Evolutionary conservation across 495 filamentous ascomycete genomes (phyloP), one percentile per base, ranked within the genome.

Genomic region (Penicillium alfredii): DNA sequence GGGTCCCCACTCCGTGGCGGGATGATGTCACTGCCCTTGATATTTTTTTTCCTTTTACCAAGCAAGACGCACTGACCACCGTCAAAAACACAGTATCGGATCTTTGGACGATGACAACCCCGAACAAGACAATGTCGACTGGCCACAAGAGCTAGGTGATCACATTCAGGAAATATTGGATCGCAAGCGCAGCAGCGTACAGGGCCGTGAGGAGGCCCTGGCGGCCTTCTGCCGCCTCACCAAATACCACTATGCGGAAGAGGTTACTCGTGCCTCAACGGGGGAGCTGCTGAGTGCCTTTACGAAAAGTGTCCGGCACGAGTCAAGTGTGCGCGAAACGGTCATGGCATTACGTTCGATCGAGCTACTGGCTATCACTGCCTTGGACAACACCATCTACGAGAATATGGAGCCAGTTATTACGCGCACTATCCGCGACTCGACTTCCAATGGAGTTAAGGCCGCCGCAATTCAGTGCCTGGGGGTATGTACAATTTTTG

Each of bases 121-220:
- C 13, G 78, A 77, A 18, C 60, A 74, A 24, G 64, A 74, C 9
- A 61, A 76, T 36, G 64, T 63, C 19, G 66, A 69, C 18, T 87
- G 84, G 82, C 71, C 74, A 15, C 69, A 81, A 12, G 79, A 80
- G 38, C 67, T 95, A 1, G 66, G 61, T 9, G 77, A 83, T 47
- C 74, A 78, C n/a, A 78, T 95, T 31, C 70, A 83, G 35, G 85
- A 90, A 51, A 80, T 96, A 13, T 64, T 86, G 14, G 86, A 95
- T 47, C 80, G 87, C 45, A 98, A 95, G 69, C 77, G 83, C 36
- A 86, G 79, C 56, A 88, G 80, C 38, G 73, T 74, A n/a, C 77
- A 86, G 45, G 82, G 84, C 9, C 78, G 90, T 19, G 90, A 94
- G 51, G 73, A 78, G 32, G 76, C 77, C 13, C 68, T 93, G 33